These are phyloP conservation scores for Nitzschia sp. DNA, from an alignment of 108 stramenopile species.

Conservation along the genomic window DNA sequence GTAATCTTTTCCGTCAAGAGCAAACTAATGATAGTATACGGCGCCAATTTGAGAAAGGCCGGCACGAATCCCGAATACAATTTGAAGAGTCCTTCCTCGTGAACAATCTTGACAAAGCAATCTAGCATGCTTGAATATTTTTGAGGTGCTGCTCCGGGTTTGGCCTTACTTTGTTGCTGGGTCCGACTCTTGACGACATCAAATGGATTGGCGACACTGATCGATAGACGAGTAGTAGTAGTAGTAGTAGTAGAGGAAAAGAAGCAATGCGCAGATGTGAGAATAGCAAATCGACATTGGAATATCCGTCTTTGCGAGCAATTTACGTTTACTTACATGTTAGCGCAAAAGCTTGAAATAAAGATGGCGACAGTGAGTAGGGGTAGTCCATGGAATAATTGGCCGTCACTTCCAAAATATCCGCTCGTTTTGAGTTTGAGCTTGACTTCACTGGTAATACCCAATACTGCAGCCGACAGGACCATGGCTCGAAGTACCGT, in stretches of 20 bases:
- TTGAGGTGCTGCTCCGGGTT: conserved; percentile 33
- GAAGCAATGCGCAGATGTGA: neutral
- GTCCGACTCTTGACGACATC: conserved; percentile 73
- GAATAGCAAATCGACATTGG: neutral
- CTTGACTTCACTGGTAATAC: conserved; percentile 64
- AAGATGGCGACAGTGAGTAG: conserved; percentile 63
- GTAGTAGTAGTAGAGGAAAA: neutral
- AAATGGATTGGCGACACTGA: conserved; percentile 43
- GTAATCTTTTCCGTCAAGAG: conserved; percentile 70
- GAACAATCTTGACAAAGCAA: conserved; percentile 55
- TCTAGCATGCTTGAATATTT: conserved; percentile 58
- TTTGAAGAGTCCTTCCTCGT: conserved; percentile 50
- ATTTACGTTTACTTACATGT: conserved; percentile 33
- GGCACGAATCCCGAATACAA: conserved; percentile 69
- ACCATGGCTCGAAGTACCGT: conserved; percentile 69
- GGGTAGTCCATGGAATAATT: conserved; percentile 55
- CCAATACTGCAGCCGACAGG: conserved; percentile 60
- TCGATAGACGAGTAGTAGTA: too few relatives aligned
- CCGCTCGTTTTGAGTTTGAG: conserved; percentile 46
- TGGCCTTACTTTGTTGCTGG: conserved; percentile 42
- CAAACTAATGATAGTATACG: conserved; percentile 70
- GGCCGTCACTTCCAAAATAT: conserved; percentile 54
- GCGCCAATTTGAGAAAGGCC: conserved; percentile 78
- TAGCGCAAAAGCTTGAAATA: conserved; percentile 60
- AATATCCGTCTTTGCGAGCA: neutral